These are phyloP conservation scores for Metarhizium guizhouense DNA, from an alignment of 2,329 filamentous ascomycete species.

Conservation along the genomic window DNA sequence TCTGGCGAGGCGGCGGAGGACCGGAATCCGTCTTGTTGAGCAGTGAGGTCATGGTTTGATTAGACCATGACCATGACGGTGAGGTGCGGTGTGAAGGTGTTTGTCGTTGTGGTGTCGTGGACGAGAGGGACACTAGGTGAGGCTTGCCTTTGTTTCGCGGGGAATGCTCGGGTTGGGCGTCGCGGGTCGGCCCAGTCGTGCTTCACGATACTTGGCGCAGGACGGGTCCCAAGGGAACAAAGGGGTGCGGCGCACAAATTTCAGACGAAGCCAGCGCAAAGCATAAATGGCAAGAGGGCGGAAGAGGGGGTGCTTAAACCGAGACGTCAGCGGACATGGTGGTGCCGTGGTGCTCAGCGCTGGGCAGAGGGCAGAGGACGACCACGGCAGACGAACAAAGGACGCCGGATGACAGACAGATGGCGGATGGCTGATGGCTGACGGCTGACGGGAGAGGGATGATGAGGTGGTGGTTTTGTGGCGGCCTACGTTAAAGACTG, in stretches of 20 bases:
- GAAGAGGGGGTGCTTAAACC: constrained; percentile 1
- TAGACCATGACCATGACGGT: constrained; percentile 23
- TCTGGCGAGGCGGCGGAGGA: constrained; percentile 42
- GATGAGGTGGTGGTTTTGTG: not conserved
- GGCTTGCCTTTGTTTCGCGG: not conserved
- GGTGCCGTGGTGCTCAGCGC: not conserved
- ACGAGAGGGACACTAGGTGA: not conserved
- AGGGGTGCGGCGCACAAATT: not conserved
- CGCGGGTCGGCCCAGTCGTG: not conserved
- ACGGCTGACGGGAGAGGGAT: not conserved
- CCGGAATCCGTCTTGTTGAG: constrained; percentile 30
- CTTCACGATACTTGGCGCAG: not conserved
- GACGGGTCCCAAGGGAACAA: not conserved
- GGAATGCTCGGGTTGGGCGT: not conserved
- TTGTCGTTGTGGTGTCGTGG: not conserved
- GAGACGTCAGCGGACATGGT: constrained; percentile 8
- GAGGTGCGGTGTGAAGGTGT: not conserved
- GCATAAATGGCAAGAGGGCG: not conserved
- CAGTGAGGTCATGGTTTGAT: constrained; percentile 35
- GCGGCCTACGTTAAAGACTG: not conserved
- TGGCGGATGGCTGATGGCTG: not conserved
- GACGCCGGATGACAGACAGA: not conserved
- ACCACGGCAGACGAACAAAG: not conserved
- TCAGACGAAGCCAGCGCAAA: not conserved
- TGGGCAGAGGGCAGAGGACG: not conserved